Evolutionary conservation across 805 yeast species (phyloP), one percentile per base, ranked within the genome.

Genomic region (Starmerella davenportii): DNA sequence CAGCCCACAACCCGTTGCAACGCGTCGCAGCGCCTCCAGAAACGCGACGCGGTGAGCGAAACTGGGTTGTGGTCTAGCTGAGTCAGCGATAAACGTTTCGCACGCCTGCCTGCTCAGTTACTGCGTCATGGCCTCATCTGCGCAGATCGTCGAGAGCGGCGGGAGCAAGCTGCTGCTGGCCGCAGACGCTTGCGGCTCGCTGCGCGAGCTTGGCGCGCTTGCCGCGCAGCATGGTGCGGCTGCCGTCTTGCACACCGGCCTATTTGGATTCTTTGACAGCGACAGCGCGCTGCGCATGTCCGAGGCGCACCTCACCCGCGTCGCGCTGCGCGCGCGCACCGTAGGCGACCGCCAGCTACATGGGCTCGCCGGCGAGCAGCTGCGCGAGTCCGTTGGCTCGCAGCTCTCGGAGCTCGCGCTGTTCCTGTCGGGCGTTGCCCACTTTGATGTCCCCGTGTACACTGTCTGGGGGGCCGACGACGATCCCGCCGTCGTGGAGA

Each of bases 381-480:
- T 59, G 47, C 44, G 55, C 38, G 42, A 57, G 51, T 44, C 44
- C 57, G 53, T 56, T 59, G 54, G 57, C 55, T 34, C 47, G 53
- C 39, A 45, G 30, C 60, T 75, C 14, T 68, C 76, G 18, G 78
- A 75, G 46, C 55, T 74, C 34, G 60, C 68, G 32, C 54, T 59
- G 35, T 72, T 68, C 39, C 48, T 74, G 7, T 48, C 51, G 39
- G 79, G 69, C 8, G 58, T 58, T 34, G 50, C 53, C 37, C 45
- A 35, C 42, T 62, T 68, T 47, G 56, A 56, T 30, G 69, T 66
- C 2, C 90, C 92, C 0, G 80, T 79, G 1, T 79, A 79, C 58
- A 72, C 85, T 3, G 70, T 76, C n/a, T 74, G 69, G 48, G 90
- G 90, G 0, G 74, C 77, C 54, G 64, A 74, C 40, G 92, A 79